Conservation (phyloP, 2,329 filamentous ascomycete genomes). For the Diatrype stigma region DNA sequence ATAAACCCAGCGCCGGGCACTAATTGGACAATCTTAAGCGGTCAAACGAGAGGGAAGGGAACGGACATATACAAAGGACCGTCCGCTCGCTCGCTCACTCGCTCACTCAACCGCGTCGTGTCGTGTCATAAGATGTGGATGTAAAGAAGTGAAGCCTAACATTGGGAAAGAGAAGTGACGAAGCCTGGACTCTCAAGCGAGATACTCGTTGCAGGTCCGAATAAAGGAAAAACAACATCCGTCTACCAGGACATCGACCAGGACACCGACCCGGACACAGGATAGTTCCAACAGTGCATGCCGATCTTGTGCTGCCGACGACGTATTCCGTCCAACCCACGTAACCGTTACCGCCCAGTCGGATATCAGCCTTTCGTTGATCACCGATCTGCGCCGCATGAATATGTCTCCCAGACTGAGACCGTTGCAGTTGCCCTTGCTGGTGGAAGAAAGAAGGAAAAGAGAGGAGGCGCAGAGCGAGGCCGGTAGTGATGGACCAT, state of each 20-base stretch:
- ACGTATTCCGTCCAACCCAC: conserved; percentile 4
- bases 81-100: background rate
- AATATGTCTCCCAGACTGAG: conserved; percentile 27
- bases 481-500: conserved; percentile 35
- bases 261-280: too few relatives aligned
- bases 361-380: conserved; percentile 8
- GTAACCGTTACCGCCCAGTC: conserved; percentile 1
- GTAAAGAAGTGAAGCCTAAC: background rate
- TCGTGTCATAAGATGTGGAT: background rate
- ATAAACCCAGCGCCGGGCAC: background rate
- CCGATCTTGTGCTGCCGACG: background rate
- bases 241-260: background rate
- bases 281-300: background rate
- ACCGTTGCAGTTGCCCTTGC: conserved; percentile 26
- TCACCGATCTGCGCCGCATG: conserved; percentile 10
- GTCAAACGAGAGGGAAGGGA: background rate
- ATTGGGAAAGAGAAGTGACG: background rate
- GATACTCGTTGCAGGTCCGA: too few relatives aligned
- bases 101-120: background rate
- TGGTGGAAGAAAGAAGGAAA: conserved; percentile 27
- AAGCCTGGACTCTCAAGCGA: too few relatives aligned
- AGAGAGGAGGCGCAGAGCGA: conserved; percentile 22
- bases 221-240: background rate
- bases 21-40: background rate
- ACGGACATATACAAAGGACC: conserved; percentile 1